Percentiles rank a stretch among this genome's conserved stretches.
Evolutionary conservation across 2,329 filamentous ascomycete species (phyloP).

Genomic region (Penicillium paneum): DNA sequence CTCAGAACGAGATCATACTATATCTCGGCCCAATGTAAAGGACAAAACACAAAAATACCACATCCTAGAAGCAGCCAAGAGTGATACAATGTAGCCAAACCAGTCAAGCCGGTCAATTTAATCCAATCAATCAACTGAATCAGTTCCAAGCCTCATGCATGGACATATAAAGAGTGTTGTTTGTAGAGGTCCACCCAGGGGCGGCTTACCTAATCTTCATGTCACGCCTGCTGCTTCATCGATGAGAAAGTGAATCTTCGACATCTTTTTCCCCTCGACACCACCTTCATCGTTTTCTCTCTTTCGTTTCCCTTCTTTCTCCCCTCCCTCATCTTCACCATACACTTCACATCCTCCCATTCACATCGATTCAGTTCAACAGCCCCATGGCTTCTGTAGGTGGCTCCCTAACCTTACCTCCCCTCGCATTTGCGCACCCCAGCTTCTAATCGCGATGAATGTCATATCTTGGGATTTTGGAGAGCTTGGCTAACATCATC

Average conservation of each 20-base stretch:
- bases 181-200: neutral
- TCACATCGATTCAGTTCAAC: neutral
- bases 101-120: too few relatives aligned
- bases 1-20: neutral
- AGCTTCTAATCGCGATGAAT: conserved; percentile 16
- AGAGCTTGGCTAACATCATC: conserved; percentile 21
- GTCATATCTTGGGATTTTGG: neutral
- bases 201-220: conserved; percentile 22
- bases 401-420: conserved; percentile 20
- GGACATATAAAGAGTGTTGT: too few relatives aligned
- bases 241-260: conserved; percentile 21
- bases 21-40: neutral
- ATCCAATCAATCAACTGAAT: neutral
- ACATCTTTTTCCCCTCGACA: conserved; percentile 18
- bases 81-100: neutral
- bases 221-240: conserved; percentile 24
- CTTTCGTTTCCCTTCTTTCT: conserved; percentile 13
- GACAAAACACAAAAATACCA: neutral
- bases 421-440: conserved; percentile 17
- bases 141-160: neutral
- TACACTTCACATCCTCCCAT: neutral
- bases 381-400: conserved; percentile 49
- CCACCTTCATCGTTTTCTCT: conserved; percentile 1
- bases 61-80: neutral
- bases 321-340: conserved; percentile 5